Percentiles rank a stretch among this genome's conserved stretches.
Conservation (phyloP, 345 rosid genomes). For the Cardamine chenopodiifolia region DNA sequence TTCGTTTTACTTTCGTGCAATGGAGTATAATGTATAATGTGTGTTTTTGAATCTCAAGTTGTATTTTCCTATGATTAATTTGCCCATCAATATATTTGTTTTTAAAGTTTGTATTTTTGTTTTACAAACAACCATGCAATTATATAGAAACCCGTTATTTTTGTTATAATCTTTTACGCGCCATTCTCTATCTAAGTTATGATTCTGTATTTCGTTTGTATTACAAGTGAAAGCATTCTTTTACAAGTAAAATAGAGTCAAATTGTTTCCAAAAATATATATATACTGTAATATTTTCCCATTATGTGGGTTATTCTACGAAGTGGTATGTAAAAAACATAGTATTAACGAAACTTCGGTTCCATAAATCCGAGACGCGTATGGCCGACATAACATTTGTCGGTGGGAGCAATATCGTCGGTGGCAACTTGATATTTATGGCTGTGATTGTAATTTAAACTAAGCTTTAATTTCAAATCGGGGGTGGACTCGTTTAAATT, state of each 20-base stretch:
- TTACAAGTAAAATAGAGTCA: background rate
- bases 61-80: conserved; percentile 22
- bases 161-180: conserved; percentile 11
- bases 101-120: conserved; percentile 21
- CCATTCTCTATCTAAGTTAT: background rate
- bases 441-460: background rate
- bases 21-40: conserved; percentile 22
- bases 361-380: conserved; percentile 10
- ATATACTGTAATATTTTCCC: background rate
- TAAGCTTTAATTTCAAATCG: background rate
- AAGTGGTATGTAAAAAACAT: conserved; percentile 2
- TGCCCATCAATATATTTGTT: conserved; percentile 13
- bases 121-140: conserved; percentile 22
- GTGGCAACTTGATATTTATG: conserved; percentile 30
- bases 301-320: background rate
- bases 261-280: background rate
- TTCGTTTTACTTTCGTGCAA: background rate
- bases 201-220: background rate
- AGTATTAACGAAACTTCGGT: conserved; percentile 16
- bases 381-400: conserved; percentile 37
- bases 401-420: conserved; percentile 42
- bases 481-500: background rate
- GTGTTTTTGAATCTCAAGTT: background rate
- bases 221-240: background rate
- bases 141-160: conserved; percentile 22